Base-by-base conservation (phyloP, 1,139 yeast genomes). In the Lodderomyces jiufengensis region DNA sequence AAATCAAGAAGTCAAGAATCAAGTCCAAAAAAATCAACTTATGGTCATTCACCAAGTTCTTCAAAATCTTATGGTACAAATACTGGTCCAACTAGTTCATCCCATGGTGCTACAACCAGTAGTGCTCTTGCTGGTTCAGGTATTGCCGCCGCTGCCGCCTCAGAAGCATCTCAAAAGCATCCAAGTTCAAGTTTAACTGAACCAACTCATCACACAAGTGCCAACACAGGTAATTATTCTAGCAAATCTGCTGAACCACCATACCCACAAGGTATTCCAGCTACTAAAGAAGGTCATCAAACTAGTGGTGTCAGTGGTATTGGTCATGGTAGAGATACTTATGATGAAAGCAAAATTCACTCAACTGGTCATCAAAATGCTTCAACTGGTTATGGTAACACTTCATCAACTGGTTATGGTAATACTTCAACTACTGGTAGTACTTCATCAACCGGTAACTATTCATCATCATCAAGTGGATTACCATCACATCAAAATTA, bases 101-200 rank as follows among this genome's bases (percentile, higher is more conserved):
- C 38, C 4, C 16, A 13, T n/a, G 13, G 25, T 10, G 15, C 38
- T n/a, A 21, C 15, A 3, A 10, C 13, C 26, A 23, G 26, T 22
- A 11, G 20, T 9, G 24, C 33, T 13, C 30, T 22, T 28, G 37
- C 32, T 24, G 40, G 33, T 20, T 13, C 29, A 5, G 29, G 29
- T 13, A 5, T 15, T 15, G 41, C 43, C 13, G 36, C 31, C 21
- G 39, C 38, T 26, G 42, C 44, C 22, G 38, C 44, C 12, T 11
- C 29, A 9, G 28, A 28, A 26, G 38, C 41, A 8, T 29, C 41
- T 8, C 4, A 34, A 11, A 37, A 27, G 23, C 32, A 38, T 20
- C 29, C 41, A 10, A 25, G 29, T 20, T 12, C 27, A 3, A 14
- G 10, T 18, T 32, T 32, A 25, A 32, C 35, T 25, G 37, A 37